phyloP scores from a whole-genome alignment of 495 filamentous ascomycete species.

The Daldinia grandis region DNA sequence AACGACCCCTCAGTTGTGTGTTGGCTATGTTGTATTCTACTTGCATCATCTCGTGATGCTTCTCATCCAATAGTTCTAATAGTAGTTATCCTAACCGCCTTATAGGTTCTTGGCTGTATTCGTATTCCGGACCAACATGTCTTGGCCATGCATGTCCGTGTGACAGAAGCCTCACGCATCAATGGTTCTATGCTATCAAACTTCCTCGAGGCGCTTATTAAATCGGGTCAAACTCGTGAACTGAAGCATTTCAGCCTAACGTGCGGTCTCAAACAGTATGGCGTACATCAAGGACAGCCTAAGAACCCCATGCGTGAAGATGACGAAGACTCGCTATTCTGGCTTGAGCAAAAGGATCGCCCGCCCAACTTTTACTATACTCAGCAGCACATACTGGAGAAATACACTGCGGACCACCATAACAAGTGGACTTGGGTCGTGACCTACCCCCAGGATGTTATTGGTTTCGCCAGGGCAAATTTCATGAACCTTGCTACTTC shows the following conservation, averaged over 20 bases:
- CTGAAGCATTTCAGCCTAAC: slow-evolving; percentile 63
- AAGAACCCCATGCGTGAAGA: slow-evolving; percentile 59
- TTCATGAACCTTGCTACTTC: slow-evolving; percentile 65
- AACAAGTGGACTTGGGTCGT: slow-evolving; percentile 57
- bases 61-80: no score
- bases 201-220: slow-evolving; percentile 59
- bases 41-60: no score
- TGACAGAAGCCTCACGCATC: slow-evolving; percentile 52
- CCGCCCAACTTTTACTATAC: slow-evolving; percentile 60
- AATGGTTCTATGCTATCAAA: slow-evolving; percentile 59
- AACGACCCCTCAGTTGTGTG: no score
- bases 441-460: slow-evolving; percentile 64
- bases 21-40: no score
- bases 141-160: no score
- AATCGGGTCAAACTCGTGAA: slow-evolving; percentile 51
- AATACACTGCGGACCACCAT: slow-evolving; percentile 41
- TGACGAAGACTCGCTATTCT: slow-evolving; percentile 45
- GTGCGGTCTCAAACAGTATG: slow-evolving; percentile 65
- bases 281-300: slow-evolving; percentile 63
- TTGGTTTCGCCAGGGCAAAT: slow-evolving; percentile 58
- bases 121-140: no score
- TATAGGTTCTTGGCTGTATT: no score
- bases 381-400: slow-evolving; percentile 56
- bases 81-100: no score
- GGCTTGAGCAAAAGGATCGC: slow-evolving; percentile 46